Evolutionary conservation across 2,329 filamentous ascomycete genomes (phyloP), one percentile per base, ranked within the genome.

Genomic region (Pseudogymnoascus destructans): DNA sequence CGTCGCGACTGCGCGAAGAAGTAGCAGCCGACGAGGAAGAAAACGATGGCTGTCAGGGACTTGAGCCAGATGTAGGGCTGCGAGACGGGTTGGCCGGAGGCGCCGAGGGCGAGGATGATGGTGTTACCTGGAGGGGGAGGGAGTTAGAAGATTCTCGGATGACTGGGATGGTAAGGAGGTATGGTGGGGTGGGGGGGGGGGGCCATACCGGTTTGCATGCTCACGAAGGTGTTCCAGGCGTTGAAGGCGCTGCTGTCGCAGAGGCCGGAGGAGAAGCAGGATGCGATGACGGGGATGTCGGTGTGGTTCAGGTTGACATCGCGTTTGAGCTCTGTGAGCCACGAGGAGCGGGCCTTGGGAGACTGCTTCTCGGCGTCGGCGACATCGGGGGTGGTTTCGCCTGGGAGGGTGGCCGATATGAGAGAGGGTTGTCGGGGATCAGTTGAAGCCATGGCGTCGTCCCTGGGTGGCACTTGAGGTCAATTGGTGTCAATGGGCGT

Each of bases 101-200:
- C 76, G 58, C 79, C 80, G 19, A 84, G 77, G 15, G 78, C 80
- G 36, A 84, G 73, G 69, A 84, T 82, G 64, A 84, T 77, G 8
- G 81, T 84, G 69, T 84, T 84, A 36, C 80, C 80, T 73, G 70
- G 33, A 30, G 4, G 5, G 3, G 33, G 30, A 3, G 5, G 6
- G 38, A 10, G 13, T 21, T 33, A 27, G 11, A 11, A 10, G 27
- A 30, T 30, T 7, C 27, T 7, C 27, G 27, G 27, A 6, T 6
- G 9, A 30, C 27, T 23, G 23, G 17, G n/a, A 19, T 59, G 32
- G 11, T 3, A 17, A 49, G 9, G 11, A 10, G 36, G 13, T n/a
- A 8, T 5, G 3, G 19, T 36, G 38, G 42, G 23, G 25, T 30
- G 42, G 13, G 55, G 3, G 27, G 30, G 21, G 21, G 21, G 13